These are phyloP conservation scores for Mytilinidion resinicola DNA, from an alignment of 495 filamentous ascomycete genomes.

Conservation along the genomic window DNA sequence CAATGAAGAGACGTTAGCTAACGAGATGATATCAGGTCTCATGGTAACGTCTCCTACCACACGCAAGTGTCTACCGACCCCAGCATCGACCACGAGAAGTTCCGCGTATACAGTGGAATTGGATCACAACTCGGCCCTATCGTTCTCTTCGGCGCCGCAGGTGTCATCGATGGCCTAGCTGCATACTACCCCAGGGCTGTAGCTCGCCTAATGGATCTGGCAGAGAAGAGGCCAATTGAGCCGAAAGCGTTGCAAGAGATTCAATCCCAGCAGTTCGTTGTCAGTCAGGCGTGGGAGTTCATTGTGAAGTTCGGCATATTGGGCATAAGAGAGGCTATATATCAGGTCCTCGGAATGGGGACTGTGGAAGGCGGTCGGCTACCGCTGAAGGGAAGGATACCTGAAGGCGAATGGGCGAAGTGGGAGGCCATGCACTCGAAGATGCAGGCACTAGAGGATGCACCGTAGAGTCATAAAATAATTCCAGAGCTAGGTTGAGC, in stretches of 20 bases:
- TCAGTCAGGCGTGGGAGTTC: slow-evolving; percentile 49
- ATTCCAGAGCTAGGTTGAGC: too few relatives aligned
- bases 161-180: slow-evolving; percentile 61
- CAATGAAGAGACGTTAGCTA: neutral
- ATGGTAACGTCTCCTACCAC: slow-evolving; percentile 59
- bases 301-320: slow-evolving; percentile 55
- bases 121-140: slow-evolving; percentile 65
- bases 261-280: slow-evolving; percentile 48
- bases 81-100: slow-evolving; percentile 48
- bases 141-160: slow-evolving; percentile 51
- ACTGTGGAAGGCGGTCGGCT: slow-evolving; percentile 54
- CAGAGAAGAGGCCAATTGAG: slow-evolving; percentile 29
- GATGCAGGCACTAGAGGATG: neutral
- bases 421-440: slow-evolving; percentile 6
- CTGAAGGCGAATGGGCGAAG: slow-evolving; percentile 24
- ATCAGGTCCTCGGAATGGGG: slow-evolving; percentile 46
- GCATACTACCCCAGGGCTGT: slow-evolving; percentile 58
- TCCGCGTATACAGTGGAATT: slow-evolving; percentile 63
- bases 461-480: neutral
- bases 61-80: slow-evolving; percentile 50
- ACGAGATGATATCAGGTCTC: slow-evolving; percentile 40
- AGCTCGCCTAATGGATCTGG: slow-evolving; percentile 49
- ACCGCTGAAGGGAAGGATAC: slow-evolving; percentile 36
- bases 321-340: slow-evolving; percentile 58
- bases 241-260: slow-evolving; percentile 48